Conservation (phyloP, 768 basidiomycete species). For the Collybiopsis confluens region DNA sequence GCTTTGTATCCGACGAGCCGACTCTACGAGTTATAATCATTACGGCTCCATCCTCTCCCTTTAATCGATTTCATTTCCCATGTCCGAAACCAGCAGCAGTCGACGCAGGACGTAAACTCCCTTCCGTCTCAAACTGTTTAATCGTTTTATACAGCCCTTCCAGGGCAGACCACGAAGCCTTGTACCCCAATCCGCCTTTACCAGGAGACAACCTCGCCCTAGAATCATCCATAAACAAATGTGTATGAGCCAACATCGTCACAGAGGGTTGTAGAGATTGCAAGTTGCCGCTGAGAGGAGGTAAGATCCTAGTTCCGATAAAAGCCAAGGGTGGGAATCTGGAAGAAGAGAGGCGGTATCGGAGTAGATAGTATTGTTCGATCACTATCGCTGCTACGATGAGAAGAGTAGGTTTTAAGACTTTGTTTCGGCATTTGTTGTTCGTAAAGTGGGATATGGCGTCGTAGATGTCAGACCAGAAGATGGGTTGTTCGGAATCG, state of each 20-base stretch:
- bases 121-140: constrained; percentile 21
- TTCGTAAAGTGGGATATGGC: constrained; percentile 25
- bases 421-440: constrained; percentile 24
- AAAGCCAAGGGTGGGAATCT: neutral
- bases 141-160: constrained; percentile 31
- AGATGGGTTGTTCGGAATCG: constrained; percentile 29
- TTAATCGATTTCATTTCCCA: constrained; percentile 5
- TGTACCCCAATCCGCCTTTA: constrained; percentile 35
- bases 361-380: constrained; percentile 16
- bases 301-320: constrained; percentile 3
- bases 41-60: too few species aligned
- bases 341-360: neutral
- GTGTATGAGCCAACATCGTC: constrained; percentile 28
- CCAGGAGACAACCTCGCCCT: constrained; percentile 27
- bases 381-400: constrained; percentile 16
- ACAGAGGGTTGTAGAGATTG: constrained; percentile 34
- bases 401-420: constrained; percentile 23
- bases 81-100: neutral
- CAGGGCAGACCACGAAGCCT: constrained; percentile 23
- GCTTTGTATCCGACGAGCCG: too few species aligned
- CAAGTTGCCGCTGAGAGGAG: constrained; percentile 23
- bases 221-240: constrained; percentile 36
- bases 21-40: too few species aligned
- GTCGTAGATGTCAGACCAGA: constrained; percentile 31
- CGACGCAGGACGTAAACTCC: neutral